Evolutionary conservation across 441 rosid species (phyloP).

Genomic region (Adansonia gregorii): DNA sequence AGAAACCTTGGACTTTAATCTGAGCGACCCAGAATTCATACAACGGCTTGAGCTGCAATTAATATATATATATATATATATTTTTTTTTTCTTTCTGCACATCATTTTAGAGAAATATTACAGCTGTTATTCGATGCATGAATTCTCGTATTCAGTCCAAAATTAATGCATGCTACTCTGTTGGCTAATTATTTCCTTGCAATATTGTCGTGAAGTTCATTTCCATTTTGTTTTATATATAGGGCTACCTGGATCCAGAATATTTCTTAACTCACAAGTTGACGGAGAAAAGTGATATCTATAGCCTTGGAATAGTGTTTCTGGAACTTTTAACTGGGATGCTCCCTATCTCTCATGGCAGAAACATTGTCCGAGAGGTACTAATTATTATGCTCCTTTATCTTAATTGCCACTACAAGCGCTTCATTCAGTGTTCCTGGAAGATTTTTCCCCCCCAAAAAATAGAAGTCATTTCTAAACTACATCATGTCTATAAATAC

Average conservation of each 20-base stretch:
- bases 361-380: conserved; percentile 91
- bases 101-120: background rate
- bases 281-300: conserved; percentile 92
- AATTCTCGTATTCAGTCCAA: background rate
- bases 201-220: background rate
- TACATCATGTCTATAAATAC: too few species aligned
- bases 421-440: background rate
- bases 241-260: conserved; percentile 96
- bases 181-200: background rate
- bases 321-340: conserved; percentile 84
- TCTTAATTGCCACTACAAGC: background rate
- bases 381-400: background rate
- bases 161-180: background rate
- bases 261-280: conserved; percentile 84
- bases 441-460: background rate
- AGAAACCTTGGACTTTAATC: background rate
- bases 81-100: too few species aligned
- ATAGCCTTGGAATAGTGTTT: conserved; percentile 94
- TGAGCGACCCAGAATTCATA: background rate
- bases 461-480: too few species aligned
- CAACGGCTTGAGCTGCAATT: background rate
- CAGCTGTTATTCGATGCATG: background rate
- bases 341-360: conserved; percentile 87
- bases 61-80: too few species aligned
- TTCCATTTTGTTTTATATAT: conserved; percentile 25